Evolutionary conservation across 176 grass and related monocot species (phyloP), one percentile per base, ranked within the genome.

Genomic region (Metroxylon sagu): DNA sequence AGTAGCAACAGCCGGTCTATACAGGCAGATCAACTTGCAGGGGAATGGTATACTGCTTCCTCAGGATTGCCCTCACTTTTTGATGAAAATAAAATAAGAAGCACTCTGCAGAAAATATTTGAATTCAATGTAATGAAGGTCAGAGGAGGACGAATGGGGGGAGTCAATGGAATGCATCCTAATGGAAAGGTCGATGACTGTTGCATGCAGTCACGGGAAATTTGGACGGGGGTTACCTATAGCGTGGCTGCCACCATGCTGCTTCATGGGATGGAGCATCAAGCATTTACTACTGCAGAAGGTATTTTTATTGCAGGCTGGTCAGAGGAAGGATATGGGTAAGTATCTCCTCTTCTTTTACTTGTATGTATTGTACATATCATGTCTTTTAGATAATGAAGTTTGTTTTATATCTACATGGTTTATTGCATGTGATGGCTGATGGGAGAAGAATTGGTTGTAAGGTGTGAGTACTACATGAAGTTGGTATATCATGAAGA

Each of bases 91-190:
- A 90, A 76, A 50, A 90, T 90, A 68, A 90, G 88, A 66, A 65
- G 67, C 63, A 81, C 79, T 1, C 87, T 96, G 59, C 83, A 96
- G 76, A 96, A 85, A 73, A 82, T 96, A 67, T 96, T 96, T 72
- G 91, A 96, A 54, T 96, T 77, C 48, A 96, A 96, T 82, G 91
- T 96, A 52, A 87, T 90, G 91, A 90, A 87, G 83, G 86, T 96
- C 61, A 86, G 86, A 73, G 91, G 91, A 69, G 91, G 91, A 17
- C 83, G 86, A 25, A 87, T 96, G 77, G 91, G 86, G 21, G 91
- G 86, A 6, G 86, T 96, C 18, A 90, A 96, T 18, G 89, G 89
- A 25, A 95, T 95, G 83, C 73, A 87, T 57, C 91, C 91, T 0
- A 90, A 90, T 72, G 91, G 91, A n/a, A 90, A 82, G 68, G 91